A percentile compares a stretch with the other conserved stretches of the same genome.
Evolutionary conservation across 1,284 basidiomycete genomes (phyloP).

Genomic region (Volvariella surrecta): DNA sequence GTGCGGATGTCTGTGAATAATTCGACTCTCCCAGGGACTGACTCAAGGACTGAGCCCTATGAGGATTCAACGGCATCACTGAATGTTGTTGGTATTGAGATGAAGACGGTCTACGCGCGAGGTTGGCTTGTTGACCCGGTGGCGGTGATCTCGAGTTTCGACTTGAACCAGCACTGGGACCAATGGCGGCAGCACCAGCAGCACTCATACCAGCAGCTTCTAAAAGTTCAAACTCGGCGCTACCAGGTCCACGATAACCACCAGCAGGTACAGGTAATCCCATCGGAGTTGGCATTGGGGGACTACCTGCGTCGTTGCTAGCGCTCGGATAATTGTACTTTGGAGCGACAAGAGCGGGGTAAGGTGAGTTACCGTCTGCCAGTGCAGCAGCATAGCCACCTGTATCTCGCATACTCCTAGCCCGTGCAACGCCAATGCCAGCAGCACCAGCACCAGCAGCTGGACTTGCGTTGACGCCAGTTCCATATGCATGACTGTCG

Average conservation of each 20-base stretch:
- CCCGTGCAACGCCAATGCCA: constrained; percentile 30
- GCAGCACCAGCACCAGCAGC: constrained; percentile 28
- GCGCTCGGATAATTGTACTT: constrained; percentile 9
- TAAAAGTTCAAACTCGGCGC: constrained; percentile 19
- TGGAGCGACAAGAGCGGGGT: constrained; percentile 37
- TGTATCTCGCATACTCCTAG: constrained; percentile 29
- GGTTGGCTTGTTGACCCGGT: background rate
- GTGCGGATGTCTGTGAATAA: constrained; percentile 1
- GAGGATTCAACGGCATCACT: background rate
- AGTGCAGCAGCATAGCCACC: constrained; percentile 25
- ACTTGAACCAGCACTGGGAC: constrained; percentile 12
- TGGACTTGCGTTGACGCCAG: constrained; percentile 8
- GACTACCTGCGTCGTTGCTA: constrained; percentile 3
- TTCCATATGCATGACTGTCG: constrained; percentile 15
- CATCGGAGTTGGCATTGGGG: background rate
- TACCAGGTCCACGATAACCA: constrained; percentile 7
- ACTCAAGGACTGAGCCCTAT: constrained; percentile 3
- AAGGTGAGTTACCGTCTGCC: constrained; percentile 33
- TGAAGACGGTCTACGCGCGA: background rate
- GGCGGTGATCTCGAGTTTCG: constrained; percentile 2
- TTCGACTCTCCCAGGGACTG: constrained; percentile 10
- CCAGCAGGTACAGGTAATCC: background rate
- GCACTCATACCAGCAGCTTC: constrained; percentile 17
- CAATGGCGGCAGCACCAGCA: background rate
- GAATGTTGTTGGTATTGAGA: background rate